Conservation (phyloP, 2,329 filamentous ascomycete species). For the Colletotrichum gloeosporioides region DNA sequence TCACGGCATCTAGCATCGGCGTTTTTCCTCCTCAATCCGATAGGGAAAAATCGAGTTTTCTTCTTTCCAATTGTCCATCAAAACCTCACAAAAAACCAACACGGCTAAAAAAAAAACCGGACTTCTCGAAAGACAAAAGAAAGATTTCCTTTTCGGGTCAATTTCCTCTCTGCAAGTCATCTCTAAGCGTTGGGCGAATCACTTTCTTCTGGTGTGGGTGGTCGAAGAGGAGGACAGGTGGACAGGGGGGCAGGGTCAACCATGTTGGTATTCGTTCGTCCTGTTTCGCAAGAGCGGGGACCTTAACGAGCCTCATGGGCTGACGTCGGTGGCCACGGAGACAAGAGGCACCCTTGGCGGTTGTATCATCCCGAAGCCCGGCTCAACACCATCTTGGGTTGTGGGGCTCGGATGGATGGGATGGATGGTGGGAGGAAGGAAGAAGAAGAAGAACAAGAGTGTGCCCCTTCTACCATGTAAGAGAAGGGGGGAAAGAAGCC, state of each 20-base stretch:
- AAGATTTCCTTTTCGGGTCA: neutral
- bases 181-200: neutral
- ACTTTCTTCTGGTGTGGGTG: neutral
- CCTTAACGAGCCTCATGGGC: neutral
- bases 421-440: neutral
- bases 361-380: conserved; percentile 19
- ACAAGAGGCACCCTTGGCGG: conserved; percentile 6
- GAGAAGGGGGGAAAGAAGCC: neutral
- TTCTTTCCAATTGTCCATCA: neutral
- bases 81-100: neutral
- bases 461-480: neutral
- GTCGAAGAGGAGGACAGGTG: neutral
- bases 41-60: neutral
- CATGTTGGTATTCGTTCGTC: neutral
- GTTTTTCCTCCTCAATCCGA: conserved; percentile 13
- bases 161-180: neutral
- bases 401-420: neutral
- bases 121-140: neutral
- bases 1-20: conserved; percentile 24
- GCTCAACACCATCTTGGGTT: neutral
- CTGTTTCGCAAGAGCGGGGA: conserved; percentile 1
- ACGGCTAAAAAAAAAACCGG: neutral
- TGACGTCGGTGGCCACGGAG: neutral
- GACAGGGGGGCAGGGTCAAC: neutral
- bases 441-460: neutral